Conservation (phyloP, 2,329 filamentous ascomycete genomes). For the Zopfia rhizophila region DNA sequence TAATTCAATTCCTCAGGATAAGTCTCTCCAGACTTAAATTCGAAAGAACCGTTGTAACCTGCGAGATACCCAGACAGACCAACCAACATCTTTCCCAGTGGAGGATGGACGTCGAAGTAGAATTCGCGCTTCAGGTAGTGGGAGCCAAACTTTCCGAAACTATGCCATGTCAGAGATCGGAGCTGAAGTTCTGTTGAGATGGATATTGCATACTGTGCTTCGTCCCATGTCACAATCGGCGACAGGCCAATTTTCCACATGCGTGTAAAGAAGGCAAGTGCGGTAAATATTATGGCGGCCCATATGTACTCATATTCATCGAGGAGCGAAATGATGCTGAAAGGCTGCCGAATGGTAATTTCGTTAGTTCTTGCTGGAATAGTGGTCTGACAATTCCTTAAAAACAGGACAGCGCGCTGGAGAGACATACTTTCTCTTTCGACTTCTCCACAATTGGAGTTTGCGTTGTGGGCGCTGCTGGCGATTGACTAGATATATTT, state of each 20-base stretch:
- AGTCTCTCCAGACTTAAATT: constrained; percentile 98
- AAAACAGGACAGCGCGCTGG: constrained; percentile 1
- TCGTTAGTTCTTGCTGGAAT: constrained; percentile 16
- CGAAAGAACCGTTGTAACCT: constrained; percentile 98
- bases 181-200: constrained; percentile 6
- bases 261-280: constrained; percentile 72
- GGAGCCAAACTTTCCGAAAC: constrained; percentile 97
- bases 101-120: constrained; percentile 98
- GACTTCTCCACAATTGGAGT: constrained; percentile 56
- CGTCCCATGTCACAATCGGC: constrained; percentile 79
- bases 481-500: constrained; percentile 50
- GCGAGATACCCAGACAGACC: constrained; percentile 95
- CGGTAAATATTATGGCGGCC: constrained; percentile 72
- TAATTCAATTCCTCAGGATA: constrained; percentile 96
- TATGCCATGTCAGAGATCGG: constrained; percentile 50
- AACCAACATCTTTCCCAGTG: constrained; percentile 97
- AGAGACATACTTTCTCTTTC: constrained; percentile 60
- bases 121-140: constrained; percentile 99
- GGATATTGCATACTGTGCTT: constrained; percentile 71
- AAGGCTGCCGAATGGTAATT: constrained; percentile 40
- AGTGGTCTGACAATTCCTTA: neutral
- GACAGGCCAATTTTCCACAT: constrained; percentile 75
- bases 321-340: constrained; percentile 71
- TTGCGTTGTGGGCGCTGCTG: constrained; percentile 31
- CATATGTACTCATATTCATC: constrained; percentile 71